Percentiles rank a stretch among this genome's conserved stretches.
Evolutionary conservation across 2,329 filamentous ascomycete species (phyloP).

Genomic region (Pseudogymnoascus sp.): DNA sequence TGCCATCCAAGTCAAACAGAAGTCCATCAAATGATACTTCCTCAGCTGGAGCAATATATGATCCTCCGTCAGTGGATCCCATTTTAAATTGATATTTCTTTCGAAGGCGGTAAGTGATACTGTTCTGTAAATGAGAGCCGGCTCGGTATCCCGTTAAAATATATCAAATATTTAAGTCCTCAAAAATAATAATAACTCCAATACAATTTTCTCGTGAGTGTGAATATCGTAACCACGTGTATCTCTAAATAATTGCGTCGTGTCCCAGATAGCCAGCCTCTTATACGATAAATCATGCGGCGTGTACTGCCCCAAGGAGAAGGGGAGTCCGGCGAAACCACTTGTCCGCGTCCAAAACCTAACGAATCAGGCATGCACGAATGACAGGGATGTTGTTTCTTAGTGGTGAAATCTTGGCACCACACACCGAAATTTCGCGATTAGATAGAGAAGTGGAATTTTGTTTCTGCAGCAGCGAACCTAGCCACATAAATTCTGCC

Average conservation of each 20-base stretch:
- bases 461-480: constrained; percentile 4
- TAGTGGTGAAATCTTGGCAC: constrained; percentile 10
- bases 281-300: neutral
- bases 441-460: constrained; percentile 12
- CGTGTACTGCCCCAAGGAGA: neutral
- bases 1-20: constrained; percentile 68
- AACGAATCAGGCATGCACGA: neutral
- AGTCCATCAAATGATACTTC: constrained; percentile 10
- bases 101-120: neutral
- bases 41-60: constrained; percentile 5
- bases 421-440: constrained; percentile 12
- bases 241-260: constrained; percentile 1
- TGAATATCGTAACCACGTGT: constrained; percentile 2
- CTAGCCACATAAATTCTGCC: constrained; percentile 11
- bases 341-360: neutral
- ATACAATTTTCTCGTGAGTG: neutral
- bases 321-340: constrained; percentile 1
- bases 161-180: neutral
- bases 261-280: neutral
- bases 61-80: neutral
- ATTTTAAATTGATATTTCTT: neutral
- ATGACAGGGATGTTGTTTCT: neutral
- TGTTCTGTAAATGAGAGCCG: neutral
- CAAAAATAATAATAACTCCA: neutral
- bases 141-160: neutral